Evolutionary conservation across 2,329 filamentous ascomycete species (phyloP).

Genomic region (Claviceps paspali): DNA sequence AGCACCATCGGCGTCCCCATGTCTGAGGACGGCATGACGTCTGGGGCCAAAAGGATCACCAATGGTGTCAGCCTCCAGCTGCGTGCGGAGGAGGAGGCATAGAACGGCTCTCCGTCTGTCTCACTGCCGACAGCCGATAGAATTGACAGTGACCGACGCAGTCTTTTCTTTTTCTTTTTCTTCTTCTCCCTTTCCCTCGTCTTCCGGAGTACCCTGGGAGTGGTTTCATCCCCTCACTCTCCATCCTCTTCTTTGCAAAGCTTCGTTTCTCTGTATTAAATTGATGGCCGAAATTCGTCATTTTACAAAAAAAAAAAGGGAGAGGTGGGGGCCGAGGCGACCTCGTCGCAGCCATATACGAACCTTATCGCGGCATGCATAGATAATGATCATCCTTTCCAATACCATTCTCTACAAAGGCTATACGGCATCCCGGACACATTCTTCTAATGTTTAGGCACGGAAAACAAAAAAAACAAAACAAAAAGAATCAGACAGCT

Average conservation of each 20-base stretch:
- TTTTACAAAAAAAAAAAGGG: not conserved
- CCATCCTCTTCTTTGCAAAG: not conserved
- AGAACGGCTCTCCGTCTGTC: slow-evolving; percentile 2
- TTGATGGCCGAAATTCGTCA: too few species aligned
- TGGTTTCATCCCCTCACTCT: too few species aligned
- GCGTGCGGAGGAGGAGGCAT: slow-evolving; percentile 17
- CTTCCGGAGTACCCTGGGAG: too few species aligned
- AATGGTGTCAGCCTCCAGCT: slow-evolving; percentile 11
- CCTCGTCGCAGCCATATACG: not conserved
- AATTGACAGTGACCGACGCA: not conserved
- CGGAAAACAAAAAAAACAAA: too few species aligned
- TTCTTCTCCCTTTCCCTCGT: not conserved
- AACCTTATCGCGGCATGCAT: slow-evolving; percentile 1
- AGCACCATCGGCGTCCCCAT: slow-evolving; percentile 34
- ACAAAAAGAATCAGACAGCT: not conserved
- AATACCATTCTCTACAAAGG: slow-evolving; percentile 1
- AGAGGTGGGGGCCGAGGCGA: too few species aligned
- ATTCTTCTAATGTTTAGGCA: slow-evolving; percentile 5
- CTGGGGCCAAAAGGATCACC: slow-evolving; percentile 7
- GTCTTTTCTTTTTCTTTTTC: not conserved
- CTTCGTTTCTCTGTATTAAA: not conserved
- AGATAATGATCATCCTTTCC: slow-evolving; percentile 1
- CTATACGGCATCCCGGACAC: slow-evolving; percentile 5
- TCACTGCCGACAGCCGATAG: not conserved
- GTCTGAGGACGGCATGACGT: slow-evolving; percentile 14